phyloP scores from a whole-genome alignment of 1,284 basidiomycete species.

The Puccinia triticina region DNA sequence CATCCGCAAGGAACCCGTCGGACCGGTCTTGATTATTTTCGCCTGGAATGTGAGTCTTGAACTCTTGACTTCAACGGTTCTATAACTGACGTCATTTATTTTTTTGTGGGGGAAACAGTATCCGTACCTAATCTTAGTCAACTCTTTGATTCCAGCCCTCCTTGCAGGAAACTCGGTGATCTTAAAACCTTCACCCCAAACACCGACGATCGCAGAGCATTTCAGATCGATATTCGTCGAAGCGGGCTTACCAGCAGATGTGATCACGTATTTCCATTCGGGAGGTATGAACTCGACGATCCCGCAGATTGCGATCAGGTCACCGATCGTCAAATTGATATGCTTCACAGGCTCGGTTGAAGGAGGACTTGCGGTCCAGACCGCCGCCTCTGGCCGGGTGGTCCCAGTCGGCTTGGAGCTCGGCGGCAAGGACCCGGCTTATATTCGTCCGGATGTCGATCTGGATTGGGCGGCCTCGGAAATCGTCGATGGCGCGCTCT shows the following conservation, averaged over 20 bases:
- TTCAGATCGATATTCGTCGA: conserved; percentile 70
- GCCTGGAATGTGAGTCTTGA: conserved; percentile 75
- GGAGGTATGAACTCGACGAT: conserved; percentile 64
- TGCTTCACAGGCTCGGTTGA: conserved; percentile 84
- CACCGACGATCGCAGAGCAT: conserved; percentile 81
- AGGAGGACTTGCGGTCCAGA: conserved; percentile 66
- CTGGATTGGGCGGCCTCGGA: conserved; percentile 79
- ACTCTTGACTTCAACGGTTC: conserved; percentile 24
- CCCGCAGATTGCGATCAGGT: conserved; percentile 67
- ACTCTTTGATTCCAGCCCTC: conserved; percentile 84
- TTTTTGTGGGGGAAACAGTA: conserved; percentile 61
- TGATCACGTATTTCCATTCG: conserved; percentile 80
- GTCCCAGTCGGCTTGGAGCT: conserved; percentile 66
- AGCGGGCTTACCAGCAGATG: conserved; percentile 76
- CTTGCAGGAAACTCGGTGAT: conserved; percentile 85
- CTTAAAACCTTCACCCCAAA: conserved; percentile 92
- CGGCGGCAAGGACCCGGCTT: conserved; percentile 94
- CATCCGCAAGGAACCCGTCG: conserved; percentile 80
- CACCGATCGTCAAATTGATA: conserved; percentile 75
- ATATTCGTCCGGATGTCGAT: conserved; percentile 83
- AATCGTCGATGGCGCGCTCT: conserved; percentile 91
- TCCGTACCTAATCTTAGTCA: conserved; percentile 85
- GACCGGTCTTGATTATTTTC: conserved; percentile 81
- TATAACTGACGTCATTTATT: not conserved
- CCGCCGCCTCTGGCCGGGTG: conserved; percentile 73